Conservation (phyloP, 2,329 filamentous ascomycete genomes). For the Anthostomella pinea region DNA sequence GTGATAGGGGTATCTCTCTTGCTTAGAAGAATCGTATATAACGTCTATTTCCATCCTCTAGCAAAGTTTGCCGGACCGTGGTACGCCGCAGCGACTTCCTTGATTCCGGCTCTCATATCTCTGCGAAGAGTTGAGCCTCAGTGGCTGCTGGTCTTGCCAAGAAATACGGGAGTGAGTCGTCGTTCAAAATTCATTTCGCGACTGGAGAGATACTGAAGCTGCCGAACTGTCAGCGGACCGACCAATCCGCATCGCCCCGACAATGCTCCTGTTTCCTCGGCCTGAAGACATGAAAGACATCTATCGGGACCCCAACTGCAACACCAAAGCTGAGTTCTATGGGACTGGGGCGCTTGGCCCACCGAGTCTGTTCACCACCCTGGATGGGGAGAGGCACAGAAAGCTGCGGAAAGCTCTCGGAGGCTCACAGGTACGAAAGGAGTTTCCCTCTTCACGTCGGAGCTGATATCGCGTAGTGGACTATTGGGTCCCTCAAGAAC, state of each 20-base stretch:
- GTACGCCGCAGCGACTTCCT: slow-evolving; percentile 22
- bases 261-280: slow-evolving; percentile 35
- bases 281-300: slow-evolving; percentile 37
- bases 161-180: slow-evolving; percentile 17
- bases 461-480: slow-evolving; percentile 23
- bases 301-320: slow-evolving; percentile 37
- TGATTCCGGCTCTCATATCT: slow-evolving; percentile 18
- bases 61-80: slow-evolving; percentile 21
- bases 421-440: slow-evolving; percentile 16
- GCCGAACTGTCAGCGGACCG: slow-evolving; percentile 15
- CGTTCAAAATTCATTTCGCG: not conserved
- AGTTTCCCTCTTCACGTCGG: no score
- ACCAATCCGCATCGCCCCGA: slow-evolving; percentile 38
- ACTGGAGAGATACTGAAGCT: no score
- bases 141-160: slow-evolving; percentile 20
- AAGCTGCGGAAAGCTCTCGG: slow-evolving; percentile 35
- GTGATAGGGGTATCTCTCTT: not conserved
- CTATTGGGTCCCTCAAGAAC: slow-evolving; percentile 37
- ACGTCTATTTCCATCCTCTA: slow-evolving; percentile 23
- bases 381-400: slow-evolving; percentile 32
- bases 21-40: slow-evolving; percentile 8
- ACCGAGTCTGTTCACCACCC: slow-evolving; percentile 30
- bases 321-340: slow-evolving; percentile 35
- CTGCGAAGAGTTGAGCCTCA: slow-evolving; percentile 17
- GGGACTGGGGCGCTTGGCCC: slow-evolving; percentile 35